Base-by-base conservation (phyloP, 139 green algal genomes). In the Chlorella sp. region DNA sequence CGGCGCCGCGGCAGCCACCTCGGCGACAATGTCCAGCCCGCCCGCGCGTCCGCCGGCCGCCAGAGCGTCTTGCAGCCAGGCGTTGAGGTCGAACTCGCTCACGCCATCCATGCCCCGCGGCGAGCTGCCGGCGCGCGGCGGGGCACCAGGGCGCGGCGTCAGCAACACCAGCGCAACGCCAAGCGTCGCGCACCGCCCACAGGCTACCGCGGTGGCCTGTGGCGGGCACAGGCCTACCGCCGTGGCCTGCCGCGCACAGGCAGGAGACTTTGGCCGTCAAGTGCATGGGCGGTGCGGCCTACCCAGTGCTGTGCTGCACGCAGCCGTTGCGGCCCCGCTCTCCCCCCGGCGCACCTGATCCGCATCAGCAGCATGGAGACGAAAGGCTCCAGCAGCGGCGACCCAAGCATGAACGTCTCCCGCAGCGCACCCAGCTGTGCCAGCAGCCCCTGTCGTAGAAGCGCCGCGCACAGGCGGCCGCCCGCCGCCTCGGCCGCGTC, bases 341-440 rank as follows among this genome's bases (percentile, higher is more conserved):
- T n/a, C n/a, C n/a, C 17, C 8, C n/a, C 9, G 3, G 6, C 29
- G 5, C 70, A 59, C 71, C 70, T 82, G 68, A 77, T 69, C 41
- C 45, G 73, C 23, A 77, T 61, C 45, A 70, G 60, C 36, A 88
- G 69, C 48, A 66, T 76, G 50, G 45, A 23, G 27, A 83, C 61
- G 43, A 76, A 87, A 12, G 71, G 77, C 75, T 75, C 70, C 67
- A 85, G 59, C 56, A 68, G 40, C 19, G 78, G 78, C 43, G 51
- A 78, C 31, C 62, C 71, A 43, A 87, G 48, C 40, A 89, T 81
- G 81, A 83, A 87, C 0, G 76, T 42, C 0, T 61, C 74, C 35
- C 72, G 74, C 71, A 89, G 69, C 40, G 74, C 67, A 27, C 59
- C 46, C 61, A 89, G 81, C 84, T 89, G 69, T 55, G 65, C 61